phyloP scores from a whole-genome alignment of 139 green algal genomes.

The Coccomyxa sp. region DNA sequence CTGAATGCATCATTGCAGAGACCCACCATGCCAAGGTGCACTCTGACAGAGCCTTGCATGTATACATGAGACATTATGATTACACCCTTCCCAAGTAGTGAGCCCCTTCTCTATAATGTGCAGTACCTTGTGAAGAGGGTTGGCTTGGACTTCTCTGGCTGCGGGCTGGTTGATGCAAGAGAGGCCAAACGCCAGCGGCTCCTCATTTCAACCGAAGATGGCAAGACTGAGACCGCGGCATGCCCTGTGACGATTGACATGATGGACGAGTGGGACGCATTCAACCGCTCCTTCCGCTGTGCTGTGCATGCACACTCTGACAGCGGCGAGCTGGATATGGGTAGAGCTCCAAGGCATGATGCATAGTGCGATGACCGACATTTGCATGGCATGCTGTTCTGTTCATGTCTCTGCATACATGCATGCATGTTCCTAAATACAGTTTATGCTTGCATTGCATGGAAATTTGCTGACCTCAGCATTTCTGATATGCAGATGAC shows the following conservation, averaged over 20 bases:
- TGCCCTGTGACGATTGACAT: conserved; percentile 15
- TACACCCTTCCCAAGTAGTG: background rate
- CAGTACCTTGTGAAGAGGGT: conserved; percentile 27
- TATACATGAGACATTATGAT: background rate
- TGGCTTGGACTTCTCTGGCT: conserved; percentile 17
- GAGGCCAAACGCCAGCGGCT: conserved; percentile 22
- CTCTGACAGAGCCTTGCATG: background rate
- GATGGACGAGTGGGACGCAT: conserved; percentile 27
- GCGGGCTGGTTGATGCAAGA: conserved; percentile 10
- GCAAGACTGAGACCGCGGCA: background rate
- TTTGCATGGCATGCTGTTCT: background rate
- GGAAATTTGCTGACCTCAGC: background rate
- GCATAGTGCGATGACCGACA: background rate
- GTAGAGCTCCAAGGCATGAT: background rate
- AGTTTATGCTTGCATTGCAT: too few species aligned
- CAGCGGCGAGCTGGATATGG: conserved; percentile 17
- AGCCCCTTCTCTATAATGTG: background rate
- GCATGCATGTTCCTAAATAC: background rate
- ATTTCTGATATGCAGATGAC: conserved; percentile 12
- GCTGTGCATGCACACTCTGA: conserved; percentile 10
- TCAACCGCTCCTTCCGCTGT: conserved; percentile 2
- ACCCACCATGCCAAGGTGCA: conserved; percentile 18
- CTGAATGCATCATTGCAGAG: conserved; percentile 19
- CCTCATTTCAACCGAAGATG: background rate
- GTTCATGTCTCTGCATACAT: background rate